phyloP scores from a whole-genome alignment of 768 basidiomycete species.

The Tricholoma sp. region DNA sequence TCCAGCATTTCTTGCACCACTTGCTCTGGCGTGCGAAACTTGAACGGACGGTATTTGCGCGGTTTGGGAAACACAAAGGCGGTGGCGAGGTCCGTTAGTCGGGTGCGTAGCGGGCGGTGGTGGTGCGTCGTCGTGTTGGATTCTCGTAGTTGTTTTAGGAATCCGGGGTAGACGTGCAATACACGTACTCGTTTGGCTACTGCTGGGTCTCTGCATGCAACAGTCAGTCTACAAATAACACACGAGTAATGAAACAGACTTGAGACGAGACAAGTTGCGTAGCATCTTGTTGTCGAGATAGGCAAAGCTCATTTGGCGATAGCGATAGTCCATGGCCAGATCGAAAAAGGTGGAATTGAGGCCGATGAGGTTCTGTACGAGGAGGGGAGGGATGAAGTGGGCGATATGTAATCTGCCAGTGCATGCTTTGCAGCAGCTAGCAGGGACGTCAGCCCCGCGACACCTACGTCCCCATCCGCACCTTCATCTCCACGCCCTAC shows the following conservation, averaged over 20 bases:
- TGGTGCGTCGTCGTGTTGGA: conserved; percentile 12
- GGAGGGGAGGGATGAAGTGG: conserved; percentile 18
- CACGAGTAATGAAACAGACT: conserved; percentile 19
- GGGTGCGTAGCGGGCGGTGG: conserved; percentile 20
- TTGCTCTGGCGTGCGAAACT: conserved; percentile 30
- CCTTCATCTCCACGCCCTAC: too few species aligned
- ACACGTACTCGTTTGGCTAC: conserved; percentile 45
- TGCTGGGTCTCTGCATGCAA: conserved; percentile 34
- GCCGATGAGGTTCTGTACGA: conserved; percentile 15
- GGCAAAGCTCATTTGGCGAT: conserved; percentile 45
- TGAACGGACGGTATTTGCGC: conserved; percentile 22
- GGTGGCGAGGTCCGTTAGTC: conserved; percentile 29
- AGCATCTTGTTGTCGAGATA: conserved; percentile 42
- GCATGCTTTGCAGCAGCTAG: too few species aligned
- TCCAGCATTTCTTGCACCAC: conserved; percentile 36
- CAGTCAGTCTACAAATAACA: neutral
- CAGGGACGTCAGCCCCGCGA: too few species aligned
- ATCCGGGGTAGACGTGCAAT: conserved; percentile 44
- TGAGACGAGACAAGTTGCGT: conserved; percentile 33
- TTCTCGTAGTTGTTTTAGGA: conserved; percentile 36
- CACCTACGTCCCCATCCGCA: too few species aligned
- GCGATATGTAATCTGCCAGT: conserved; percentile 26
- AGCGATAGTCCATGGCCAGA: conserved; percentile 39
- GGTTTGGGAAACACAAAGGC: conserved; percentile 21
- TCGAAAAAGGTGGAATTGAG: conserved; percentile 25